Conservation (phyloP, 1,139 yeast genomes). For the Lodderomyces oxycetoniae region DNA sequence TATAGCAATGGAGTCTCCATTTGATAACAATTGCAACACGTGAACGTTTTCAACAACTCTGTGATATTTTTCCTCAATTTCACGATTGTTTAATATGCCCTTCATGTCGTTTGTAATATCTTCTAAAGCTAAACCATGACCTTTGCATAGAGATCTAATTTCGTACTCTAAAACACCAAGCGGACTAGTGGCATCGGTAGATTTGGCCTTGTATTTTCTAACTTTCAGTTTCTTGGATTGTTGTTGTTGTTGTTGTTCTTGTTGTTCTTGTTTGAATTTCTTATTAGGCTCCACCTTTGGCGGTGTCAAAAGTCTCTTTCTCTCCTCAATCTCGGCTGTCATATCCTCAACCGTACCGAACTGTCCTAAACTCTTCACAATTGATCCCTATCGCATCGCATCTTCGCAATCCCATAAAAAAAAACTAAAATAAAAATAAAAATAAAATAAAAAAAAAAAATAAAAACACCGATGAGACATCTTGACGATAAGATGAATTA, state of each 20-base stretch:
- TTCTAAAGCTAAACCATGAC: constrained; percentile 39
- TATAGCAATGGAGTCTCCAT: constrained; percentile 74
- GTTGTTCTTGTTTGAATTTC: not conserved
- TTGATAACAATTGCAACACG: constrained; percentile 58
- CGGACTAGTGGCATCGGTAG: constrained; percentile 73
- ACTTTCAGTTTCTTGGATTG: constrained; percentile 13
- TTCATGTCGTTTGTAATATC: constrained; percentile 61
- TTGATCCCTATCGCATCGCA: constrained; percentile 1
- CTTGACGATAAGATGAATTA: no score
- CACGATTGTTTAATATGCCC: constrained; percentile 57
- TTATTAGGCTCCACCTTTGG: not conserved
- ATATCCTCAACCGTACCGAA: no score
- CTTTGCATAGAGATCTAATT: constrained; percentile 53
- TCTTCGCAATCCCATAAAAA: not conserved
- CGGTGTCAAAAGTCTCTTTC: not conserved
- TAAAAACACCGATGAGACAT: constrained; percentile 1
- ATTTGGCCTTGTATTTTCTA: constrained; percentile 52
- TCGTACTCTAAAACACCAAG: constrained; percentile 76
- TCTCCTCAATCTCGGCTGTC: no score
- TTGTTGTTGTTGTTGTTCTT: constrained; percentile 7
- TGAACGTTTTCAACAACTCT: constrained; percentile 56
- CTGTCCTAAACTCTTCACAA: no score
- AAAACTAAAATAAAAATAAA: not conserved
- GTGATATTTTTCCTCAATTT: constrained; percentile 50
- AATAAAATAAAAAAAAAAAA: not conserved